Evolutionary conservation across 2,329 filamentous ascomycete genomes (phyloP).

Genomic region (Fusarium solani-melongenae): DNA sequence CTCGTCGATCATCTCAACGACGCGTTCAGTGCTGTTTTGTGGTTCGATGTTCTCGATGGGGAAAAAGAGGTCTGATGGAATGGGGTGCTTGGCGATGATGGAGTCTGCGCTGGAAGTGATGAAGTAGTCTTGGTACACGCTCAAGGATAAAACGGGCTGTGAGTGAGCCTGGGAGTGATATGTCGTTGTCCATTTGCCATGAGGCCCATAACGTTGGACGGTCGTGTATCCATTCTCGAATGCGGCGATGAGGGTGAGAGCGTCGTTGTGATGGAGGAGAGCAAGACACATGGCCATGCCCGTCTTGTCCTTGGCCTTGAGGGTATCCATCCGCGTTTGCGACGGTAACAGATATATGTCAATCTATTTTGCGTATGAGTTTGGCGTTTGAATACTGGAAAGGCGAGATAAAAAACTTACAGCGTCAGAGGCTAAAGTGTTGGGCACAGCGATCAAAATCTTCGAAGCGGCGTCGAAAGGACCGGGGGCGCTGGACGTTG

Average conservation of each 20-base stretch:
- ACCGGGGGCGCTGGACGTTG: constrained; percentile 57
- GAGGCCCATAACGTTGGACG: constrained; percentile 65
- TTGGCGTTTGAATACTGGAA: neutral
- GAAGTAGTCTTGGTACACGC: constrained; percentile 68
- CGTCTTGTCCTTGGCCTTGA: constrained; percentile 61
- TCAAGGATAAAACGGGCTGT: constrained; percentile 84
- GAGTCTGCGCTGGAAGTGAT: constrained; percentile 87
- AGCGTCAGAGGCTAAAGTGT: constrained; percentile 77
- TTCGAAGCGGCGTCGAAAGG: constrained; percentile 46
- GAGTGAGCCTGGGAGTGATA: constrained; percentile 77
- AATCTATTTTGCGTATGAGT: constrained; percentile 58
- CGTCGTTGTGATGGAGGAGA: constrained; percentile 62
- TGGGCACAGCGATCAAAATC: constrained; percentile 82
- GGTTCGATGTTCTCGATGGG: constrained; percentile 11
- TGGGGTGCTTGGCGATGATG: constrained; percentile 78
- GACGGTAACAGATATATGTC: constrained; percentile 87
- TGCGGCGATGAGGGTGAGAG: constrained; percentile 75
- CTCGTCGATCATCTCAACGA: constrained; percentile 42
- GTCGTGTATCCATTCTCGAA: constrained; percentile 87
- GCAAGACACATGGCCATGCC: constrained; percentile 92
- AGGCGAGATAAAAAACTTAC: constrained; percentile 54
- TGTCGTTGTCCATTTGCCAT: constrained; percentile 59
- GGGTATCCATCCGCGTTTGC: constrained; percentile 73
- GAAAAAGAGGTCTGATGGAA: constrained; percentile 55
- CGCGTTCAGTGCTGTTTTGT: constrained; percentile 25